phyloP scores from a whole-genome alignment of 169 alveolate species.

The Plasmodium knowlesi region DNA sequence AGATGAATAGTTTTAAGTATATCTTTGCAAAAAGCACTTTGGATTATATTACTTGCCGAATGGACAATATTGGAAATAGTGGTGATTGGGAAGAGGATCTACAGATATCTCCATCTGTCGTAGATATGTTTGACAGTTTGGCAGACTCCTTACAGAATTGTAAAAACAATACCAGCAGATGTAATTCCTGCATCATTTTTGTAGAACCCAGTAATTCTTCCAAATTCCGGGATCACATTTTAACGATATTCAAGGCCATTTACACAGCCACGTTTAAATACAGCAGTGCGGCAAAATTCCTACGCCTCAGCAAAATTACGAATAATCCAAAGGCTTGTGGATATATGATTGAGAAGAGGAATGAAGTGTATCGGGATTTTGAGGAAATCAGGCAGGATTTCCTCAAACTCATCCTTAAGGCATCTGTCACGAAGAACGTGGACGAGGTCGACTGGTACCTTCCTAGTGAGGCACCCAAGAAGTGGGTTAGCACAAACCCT shows the following conservation, averaged over 20 bases:
- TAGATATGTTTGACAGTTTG: conserved; percentile 82
- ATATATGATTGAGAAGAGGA: conserved; percentile 56
- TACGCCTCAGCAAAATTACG: conserved; percentile 73
- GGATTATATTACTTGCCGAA: conserved; percentile 85
- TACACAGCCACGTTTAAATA: conserved; percentile 82
- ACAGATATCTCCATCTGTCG: conserved; percentile 82
- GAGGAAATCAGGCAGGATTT: conserved; percentile 61
- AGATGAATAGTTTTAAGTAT: conserved; percentile 44
- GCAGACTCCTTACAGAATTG: conserved; percentile 76
- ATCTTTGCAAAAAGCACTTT: conserved; percentile 80
- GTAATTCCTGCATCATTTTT: conserved; percentile 35
- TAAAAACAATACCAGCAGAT: conserved; percentile 8
- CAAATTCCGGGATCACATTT: conserved; percentile 84
- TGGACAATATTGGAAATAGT: conserved; percentile 23
- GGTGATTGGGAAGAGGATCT: conserved; percentile 83
- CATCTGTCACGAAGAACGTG: conserved; percentile 44
- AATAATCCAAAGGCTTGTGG: conserved; percentile 59
- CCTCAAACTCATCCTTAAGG: conserved; percentile 42
- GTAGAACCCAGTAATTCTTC: conserved; percentile 78
- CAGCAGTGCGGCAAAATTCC: conserved; percentile 76
- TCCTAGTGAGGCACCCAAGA: conserved; percentile 31
- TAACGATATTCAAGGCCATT: conserved; percentile 81
- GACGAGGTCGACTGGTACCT: conserved; percentile 69
- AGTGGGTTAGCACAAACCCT: conserved; percentile 27
- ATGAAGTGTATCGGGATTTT: conserved; percentile 54